phyloP scores from a whole-genome alignment of 2,329 filamentous ascomycete genomes.

The Elsinoe ampelina region DNA sequence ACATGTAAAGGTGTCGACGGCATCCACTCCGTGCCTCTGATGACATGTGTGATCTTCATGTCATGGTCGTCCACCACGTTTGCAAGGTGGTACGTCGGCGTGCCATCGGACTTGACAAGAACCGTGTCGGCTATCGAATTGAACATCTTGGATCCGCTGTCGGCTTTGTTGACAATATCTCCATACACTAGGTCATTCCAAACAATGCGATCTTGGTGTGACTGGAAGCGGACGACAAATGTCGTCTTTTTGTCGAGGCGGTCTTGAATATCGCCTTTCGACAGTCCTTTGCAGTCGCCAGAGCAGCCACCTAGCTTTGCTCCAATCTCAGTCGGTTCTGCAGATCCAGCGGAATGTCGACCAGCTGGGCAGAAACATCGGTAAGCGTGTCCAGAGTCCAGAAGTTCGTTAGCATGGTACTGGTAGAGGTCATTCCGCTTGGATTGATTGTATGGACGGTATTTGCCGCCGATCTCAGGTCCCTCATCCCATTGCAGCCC shows the following conservation, averaged over 20 bases:
- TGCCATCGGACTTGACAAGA: conserved; percentile 80
- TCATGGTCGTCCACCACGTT: conserved; percentile 94
- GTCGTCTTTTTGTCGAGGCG: conserved; percentile 59
- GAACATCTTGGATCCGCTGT: conserved; percentile 22
- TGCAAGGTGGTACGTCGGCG: conserved; percentile 92
- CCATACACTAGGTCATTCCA: conserved; percentile 78
- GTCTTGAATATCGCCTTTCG: conserved; percentile 57
- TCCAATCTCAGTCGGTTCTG: conserved; percentile 22
- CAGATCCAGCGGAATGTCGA: conserved; percentile 25
- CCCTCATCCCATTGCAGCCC: conserved; percentile 91
- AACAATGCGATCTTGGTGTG: conserved; percentile 50
- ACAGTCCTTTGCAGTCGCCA: conserved; percentile 62
- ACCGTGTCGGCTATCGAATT: conserved; percentile 54
- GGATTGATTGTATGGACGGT: conserved; percentile 84
- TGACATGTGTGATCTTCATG: conserved; percentile 94
- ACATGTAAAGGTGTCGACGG: conserved; percentile 78
- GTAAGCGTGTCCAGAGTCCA: conserved; percentile 69
- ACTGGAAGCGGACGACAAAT: conserved; percentile 68
- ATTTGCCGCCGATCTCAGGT: conserved; percentile 68
- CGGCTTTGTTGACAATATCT: conserved; percentile 35
- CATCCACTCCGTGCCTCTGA: conserved; percentile 94
- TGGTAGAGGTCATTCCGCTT: conserved; percentile 67
- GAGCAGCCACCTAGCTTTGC: conserved; percentile 56
- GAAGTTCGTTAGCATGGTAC: conserved; percentile 57
- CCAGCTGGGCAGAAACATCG: conserved; percentile 82